These are phyloP conservation scores for Sporothrix humicola DNA, from an alignment of 2,329 filamentous ascomycete genomes.

Conservation along the genomic window DNA sequence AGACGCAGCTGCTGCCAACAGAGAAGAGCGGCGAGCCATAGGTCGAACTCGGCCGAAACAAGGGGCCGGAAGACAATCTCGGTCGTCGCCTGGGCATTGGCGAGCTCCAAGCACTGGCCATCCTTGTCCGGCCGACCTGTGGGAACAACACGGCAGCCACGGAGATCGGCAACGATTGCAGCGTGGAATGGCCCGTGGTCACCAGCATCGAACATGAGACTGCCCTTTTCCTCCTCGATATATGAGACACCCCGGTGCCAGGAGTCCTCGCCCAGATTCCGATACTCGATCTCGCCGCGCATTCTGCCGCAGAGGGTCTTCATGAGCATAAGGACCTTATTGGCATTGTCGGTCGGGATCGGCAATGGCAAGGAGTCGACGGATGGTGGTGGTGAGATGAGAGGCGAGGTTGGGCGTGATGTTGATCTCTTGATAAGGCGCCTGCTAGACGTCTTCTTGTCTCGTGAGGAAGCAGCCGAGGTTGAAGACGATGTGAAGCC, in stretches of 20 bases:
- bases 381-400: constrained; percentile 59
- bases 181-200: constrained; percentile 68
- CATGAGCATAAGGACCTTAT: constrained; percentile 76
- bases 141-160: constrained; percentile 72
- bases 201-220: constrained; percentile 75
- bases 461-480: constrained; percentile 35
- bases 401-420: constrained; percentile 64
- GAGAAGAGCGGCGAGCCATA: constrained; percentile 79
- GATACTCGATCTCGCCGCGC: constrained; percentile 78
- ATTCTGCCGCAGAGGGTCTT: constrained; percentile 77
- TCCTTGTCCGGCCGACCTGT: constrained; percentile 55
- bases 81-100: constrained; percentile 59
- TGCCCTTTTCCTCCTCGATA: constrained; percentile 77
- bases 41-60: constrained; percentile 70
- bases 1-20: constrained; percentile 80
- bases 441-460: constrained; percentile 55
- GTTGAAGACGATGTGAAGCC: neutral
- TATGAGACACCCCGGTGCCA: constrained; percentile 78
- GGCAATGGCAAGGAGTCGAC: constrained; percentile 66
- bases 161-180: constrained; percentile 72
- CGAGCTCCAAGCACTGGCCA: constrained; percentile 60
- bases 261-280: constrained; percentile 62
- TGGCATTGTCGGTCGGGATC: constrained; percentile 69
- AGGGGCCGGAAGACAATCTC: constrained; percentile 70
- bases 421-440: constrained; percentile 62